Conservation (phyloP, 768 basidiomycete species). For the Collybia sp. region DNA sequence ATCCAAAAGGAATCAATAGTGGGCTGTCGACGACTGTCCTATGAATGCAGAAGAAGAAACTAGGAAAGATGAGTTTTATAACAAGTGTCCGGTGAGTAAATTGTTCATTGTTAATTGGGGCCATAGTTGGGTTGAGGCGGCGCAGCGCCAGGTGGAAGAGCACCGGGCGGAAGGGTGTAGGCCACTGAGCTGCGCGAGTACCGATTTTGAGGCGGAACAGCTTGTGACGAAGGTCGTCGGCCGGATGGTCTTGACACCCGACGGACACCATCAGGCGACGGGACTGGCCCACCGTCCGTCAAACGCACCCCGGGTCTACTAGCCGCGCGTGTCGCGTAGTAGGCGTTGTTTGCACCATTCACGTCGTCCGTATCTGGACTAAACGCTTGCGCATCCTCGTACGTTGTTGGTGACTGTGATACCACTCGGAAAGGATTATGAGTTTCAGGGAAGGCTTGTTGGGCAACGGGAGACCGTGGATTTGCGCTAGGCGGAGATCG, state of each 20-base stretch:
- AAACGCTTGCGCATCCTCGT: constrained; percentile 32
- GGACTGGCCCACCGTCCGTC: constrained; percentile 80
- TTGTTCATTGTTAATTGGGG: neutral
- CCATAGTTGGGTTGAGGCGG: constrained; percentile 43
- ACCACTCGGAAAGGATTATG: constrained; percentile 56
- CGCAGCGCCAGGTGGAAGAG: constrained; percentile 77
- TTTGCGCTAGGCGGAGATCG: constrained; percentile 9
- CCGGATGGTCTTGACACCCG: constrained; percentile 62
- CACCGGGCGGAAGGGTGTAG: constrained; percentile 66
- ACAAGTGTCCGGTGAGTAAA: neutral
- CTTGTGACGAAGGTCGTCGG: constrained; percentile 59
- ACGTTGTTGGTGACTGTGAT: constrained; percentile 30
- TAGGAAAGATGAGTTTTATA: neutral
- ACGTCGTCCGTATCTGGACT: constrained; percentile 29
- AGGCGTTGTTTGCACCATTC: no score
- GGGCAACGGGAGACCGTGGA: constrained; percentile 18
- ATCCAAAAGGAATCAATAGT: neutral
- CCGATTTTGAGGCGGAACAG: constrained; percentile 51
- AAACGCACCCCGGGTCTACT: constrained; percentile 66
- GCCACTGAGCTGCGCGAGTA: constrained; percentile 61
- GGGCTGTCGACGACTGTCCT: neutral
- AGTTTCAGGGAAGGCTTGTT: constrained; percentile 35
- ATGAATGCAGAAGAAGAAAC: neutral
- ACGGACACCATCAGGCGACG: constrained; percentile 72
- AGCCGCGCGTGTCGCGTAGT: constrained; percentile 21